Conservation (phyloP, 345 rosid species). For the Raphanus sativus region DNA sequence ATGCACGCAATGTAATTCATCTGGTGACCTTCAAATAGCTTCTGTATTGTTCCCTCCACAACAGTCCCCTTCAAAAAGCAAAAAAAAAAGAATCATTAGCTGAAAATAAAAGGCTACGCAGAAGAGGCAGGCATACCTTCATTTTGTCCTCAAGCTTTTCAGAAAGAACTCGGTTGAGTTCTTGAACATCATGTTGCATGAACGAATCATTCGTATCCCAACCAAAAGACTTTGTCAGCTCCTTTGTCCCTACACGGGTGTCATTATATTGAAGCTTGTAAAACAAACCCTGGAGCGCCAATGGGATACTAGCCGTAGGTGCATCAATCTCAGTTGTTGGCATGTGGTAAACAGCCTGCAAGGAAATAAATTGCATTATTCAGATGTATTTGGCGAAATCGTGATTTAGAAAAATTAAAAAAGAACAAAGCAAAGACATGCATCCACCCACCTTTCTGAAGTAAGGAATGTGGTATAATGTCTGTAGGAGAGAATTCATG, state of each 20-base stretch:
- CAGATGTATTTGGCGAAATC: slow-evolving; percentile 7
- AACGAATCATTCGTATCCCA: slow-evolving; percentile 98
- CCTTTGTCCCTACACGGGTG: slow-evolving; percentile 91
- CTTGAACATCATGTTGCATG: slow-evolving; percentile 99
- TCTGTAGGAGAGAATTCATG: slow-evolving; percentile 94
- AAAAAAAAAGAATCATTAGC: slow-evolving; percentile 9
- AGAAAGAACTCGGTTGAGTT: slow-evolving; percentile 83
- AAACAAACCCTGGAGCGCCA: slow-evolving; percentile 93
- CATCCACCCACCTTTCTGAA: slow-evolving; percentile 76
- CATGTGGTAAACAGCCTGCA: slow-evolving; percentile 98
- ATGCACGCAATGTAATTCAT: slow-evolving; percentile 99
- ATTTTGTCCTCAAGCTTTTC: slow-evolving; percentile 97
- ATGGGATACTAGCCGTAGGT: slow-evolving; percentile 91
- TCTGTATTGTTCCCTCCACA: slow-evolving; percentile 96
- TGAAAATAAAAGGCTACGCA: not conserved
- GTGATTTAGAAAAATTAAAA: not conserved
- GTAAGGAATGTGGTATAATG: slow-evolving; percentile 83
- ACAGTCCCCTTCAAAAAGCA: slow-evolving; percentile 78
- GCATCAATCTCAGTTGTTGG: slow-evolving; percentile 96
- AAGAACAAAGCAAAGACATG: not conserved
- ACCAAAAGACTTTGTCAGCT: slow-evolving; percentile 90
- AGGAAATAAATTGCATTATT: not conserved
- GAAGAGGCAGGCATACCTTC: slow-evolving; percentile 58
- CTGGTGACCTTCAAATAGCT: slow-evolving; percentile 94
- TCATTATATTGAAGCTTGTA: slow-evolving; percentile 93